Evolutionary conservation across 352 stramenopile species (phyloP), one percentile per base, ranked within the genome.

Genomic region (Globisporangium perplexum): DNA sequence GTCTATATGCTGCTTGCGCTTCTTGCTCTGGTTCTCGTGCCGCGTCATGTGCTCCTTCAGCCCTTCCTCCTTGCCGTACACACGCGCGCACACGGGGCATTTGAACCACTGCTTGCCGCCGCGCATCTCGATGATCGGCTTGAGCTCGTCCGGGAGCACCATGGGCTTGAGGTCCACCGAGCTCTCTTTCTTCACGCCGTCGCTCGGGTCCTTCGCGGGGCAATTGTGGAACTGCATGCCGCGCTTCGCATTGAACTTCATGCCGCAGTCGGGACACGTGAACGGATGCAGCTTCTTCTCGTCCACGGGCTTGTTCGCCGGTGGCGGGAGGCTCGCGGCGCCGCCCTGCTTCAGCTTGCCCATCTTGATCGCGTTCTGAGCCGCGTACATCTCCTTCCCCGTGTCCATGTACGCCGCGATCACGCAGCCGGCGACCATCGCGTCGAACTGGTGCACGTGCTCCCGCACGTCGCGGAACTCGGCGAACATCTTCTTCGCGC

Each of bases 391-490:
- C 50, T 93, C 84, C 47, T 92, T 93, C 8, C 80, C 73, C 8
- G 84, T 93, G 47, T 90, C 83, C 71, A 93, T 80, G 62, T 90
- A 95, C 38, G 84, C 72, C 22, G 83, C 84, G 45, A 96, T 93
- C 14, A 95, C 78, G 53, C 87, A 96, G 12, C 84, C 87, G 28
- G 87, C 85, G 20, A 95, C 81, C 69, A 97, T 90, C 24, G 80
- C 88, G 57, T 98, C 93, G 55, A 97, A 97, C 64, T 97, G 87
- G 52, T 98, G 95, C 18, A 98, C 86, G 51, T 98, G 84, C 66
- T 98, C 95, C 47, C 90, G 83, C 62, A 98, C 86, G 51, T 98
- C 93, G 71, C 95, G 91, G 77, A 98, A 98, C 55, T 96, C 89
- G 38, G 95, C 94, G 80, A 98, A 98, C 63, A 98, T 88, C 67